These are phyloP conservation scores for Ceratobasidium sp. DNA, from an alignment of 1,284 basidiomycete species.

Conservation along the genomic window DNA sequence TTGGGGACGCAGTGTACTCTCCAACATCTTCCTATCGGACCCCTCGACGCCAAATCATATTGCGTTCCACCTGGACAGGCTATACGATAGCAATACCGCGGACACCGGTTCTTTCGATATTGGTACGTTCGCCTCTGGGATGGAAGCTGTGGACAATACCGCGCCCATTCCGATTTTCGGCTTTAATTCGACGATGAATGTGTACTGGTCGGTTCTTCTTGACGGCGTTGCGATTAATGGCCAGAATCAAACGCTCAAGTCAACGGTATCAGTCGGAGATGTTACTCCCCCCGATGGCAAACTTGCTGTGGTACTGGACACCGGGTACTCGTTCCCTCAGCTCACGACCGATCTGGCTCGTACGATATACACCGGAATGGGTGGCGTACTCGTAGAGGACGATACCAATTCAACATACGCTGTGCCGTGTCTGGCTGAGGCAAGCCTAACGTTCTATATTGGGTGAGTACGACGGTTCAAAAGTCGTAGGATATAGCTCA, in stretches of 20 bases:
- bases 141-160: constrained; percentile 68
- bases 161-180: constrained; percentile 76
- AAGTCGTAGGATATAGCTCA: not conserved
- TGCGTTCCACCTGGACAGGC: constrained; percentile 75
- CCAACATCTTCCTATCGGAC: constrained; percentile 78
- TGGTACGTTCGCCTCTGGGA: constrained; percentile 76
- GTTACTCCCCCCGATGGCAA: constrained; percentile 11
- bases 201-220: constrained; percentile 75
- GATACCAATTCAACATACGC: constrained; percentile 22
- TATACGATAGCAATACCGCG: constrained; percentile 28
- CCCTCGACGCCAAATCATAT: constrained; percentile 80
- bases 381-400: not conserved
- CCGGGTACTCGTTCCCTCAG: constrained; percentile 27
- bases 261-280: constrained; percentile 6
- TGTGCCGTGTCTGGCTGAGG: constrained; percentile 65
- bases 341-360: constrained; percentile 20
- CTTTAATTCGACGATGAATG: constrained; percentile 75
- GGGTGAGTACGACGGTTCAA: constrained; percentile 63
- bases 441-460: constrained; percentile 81
- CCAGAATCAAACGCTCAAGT: constrained; percentile 33
- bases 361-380: constrained; percentile 17
- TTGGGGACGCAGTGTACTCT: constrained; percentile 74
- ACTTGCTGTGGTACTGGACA: constrained; percentile 24
- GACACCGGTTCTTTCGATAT: constrained; percentile 43
- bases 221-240: constrained; percentile 61